Evolutionary conservation across 2,329 filamentous ascomycete species (phyloP).

Genomic region (Xylariaceae sp.): DNA sequence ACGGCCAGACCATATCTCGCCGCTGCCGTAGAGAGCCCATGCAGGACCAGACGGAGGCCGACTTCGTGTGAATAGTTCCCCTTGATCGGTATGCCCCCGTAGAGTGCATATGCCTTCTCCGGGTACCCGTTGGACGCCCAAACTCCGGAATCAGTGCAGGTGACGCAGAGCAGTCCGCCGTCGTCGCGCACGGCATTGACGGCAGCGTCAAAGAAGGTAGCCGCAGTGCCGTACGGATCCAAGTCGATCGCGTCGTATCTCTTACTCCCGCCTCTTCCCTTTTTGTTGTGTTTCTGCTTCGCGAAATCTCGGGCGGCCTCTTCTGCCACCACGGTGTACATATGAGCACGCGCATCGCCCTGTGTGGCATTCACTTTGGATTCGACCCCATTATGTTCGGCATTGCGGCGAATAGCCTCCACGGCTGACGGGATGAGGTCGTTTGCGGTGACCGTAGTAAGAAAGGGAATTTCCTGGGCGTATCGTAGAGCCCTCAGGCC

Average conservation of each 20-base stretch:
- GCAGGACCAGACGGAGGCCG: constrained; percentile 76
- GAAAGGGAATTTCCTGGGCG: constrained; percentile 80
- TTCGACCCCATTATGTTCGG: constrained; percentile 70
- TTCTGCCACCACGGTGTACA: constrained; percentile 66
- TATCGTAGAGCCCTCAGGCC: constrained; percentile 88
- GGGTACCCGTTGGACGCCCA: constrained; percentile 92
- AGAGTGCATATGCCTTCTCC: constrained; percentile 90
- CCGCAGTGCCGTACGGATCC: constrained; percentile 91
- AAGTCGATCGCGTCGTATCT: constrained; percentile 93
- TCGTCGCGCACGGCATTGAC: constrained; percentile 77
- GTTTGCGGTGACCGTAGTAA: constrained; percentile 78
- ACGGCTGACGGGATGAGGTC: constrained; percentile 75
- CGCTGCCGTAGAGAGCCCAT: constrained; percentile 72
- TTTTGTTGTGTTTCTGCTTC: constrained; percentile 30
- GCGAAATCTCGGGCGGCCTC: constrained; percentile 36
- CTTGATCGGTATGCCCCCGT: constrained; percentile 83
- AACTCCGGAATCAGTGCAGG: constrained; percentile 91
- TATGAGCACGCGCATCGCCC: constrained; percentile 81
- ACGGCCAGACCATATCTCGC: constrained; percentile 81
- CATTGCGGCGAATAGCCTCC: constrained; percentile 74
- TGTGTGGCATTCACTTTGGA: constrained; percentile 65
- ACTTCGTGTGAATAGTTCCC: constrained; percentile 82
- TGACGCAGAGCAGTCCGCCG: constrained; percentile 86
- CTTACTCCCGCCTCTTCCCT: constrained; percentile 35
- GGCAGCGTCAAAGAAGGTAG: constrained; percentile 85